Evolutionary conservation across 2,329 filamentous ascomycete genomes (phyloP), one percentile per base, ranked within the genome.

Genomic region (Alternaria brassicae): DNA sequence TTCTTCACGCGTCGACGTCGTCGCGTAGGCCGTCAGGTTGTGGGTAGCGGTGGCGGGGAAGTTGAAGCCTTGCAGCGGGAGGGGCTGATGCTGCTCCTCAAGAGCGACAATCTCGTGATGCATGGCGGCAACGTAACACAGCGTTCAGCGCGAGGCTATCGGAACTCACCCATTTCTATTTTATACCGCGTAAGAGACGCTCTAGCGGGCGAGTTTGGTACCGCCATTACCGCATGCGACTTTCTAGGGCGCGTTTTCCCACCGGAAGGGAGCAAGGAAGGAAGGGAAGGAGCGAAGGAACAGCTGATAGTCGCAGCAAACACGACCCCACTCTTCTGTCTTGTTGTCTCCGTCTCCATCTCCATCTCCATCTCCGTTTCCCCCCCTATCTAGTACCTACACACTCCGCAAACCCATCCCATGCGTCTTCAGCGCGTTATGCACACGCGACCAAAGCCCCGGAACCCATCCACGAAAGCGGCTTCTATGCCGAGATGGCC

Each of bases 41-140:
- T 81, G 75, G 6, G 81, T 73, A 13, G 61, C 66, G 45, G 57
- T 45, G 27, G 59, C 37, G 5, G 70, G 77, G 61, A 84, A 79
- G 60, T 72, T 60, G 61, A 84, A 80, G 21, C 72, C 50, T 6
- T 72, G 58, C 17, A 49, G 50, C 4, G 76, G 72, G n/a, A 78
- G 68, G 53, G 81, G 79, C 58, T 80, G 78, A 50, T 78, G 78
- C 65, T 76, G 68, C 53, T 64, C 59, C 62, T 84, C 81, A 9
- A 84, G 78, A 45, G 77, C 78, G 51, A 84, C 80, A 56, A 84
- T 79, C 50, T 81, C 72, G 65, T 83, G 80, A 58, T 79, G 78
- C 58, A 73, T 75, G 12, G 66, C 39, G 53, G 51, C 62, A 56
- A 59, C 42, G 65, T 58, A 57, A 56, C 32, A 36, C 42, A 49